These are phyloP conservation scores for Aspergillus transmontanensis DNA, from an alignment of 2,329 filamentous ascomycete genomes.

Conservation along the genomic window DNA sequence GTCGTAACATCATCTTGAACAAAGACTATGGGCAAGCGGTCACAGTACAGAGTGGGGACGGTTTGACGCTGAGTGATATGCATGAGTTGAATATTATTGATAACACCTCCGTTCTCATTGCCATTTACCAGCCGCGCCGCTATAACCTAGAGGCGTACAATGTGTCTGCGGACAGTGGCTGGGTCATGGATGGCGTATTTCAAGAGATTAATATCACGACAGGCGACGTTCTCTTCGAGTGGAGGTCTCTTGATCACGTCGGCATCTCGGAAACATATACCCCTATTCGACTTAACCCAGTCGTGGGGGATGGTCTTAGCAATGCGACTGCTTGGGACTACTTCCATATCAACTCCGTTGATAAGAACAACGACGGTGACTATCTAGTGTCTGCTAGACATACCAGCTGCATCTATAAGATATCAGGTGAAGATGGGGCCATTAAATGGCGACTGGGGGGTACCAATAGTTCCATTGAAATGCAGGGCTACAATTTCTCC, in stretches of 20 bases:
- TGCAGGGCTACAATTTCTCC: constrained; percentile 44
- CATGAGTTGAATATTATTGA: constrained; percentile 55
- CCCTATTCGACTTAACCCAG: constrained; percentile 45
- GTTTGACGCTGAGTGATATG: constrained; percentile 51
- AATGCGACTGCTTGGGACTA: constrained; percentile 50
- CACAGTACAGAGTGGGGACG: constrained; percentile 45
- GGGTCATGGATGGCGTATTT: constrained; percentile 56
- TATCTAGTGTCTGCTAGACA: constrained; percentile 47
- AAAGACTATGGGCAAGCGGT: constrained; percentile 51
- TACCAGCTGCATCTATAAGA: constrained; percentile 44
- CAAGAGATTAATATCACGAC: constrained; percentile 57
- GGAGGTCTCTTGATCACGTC: constrained; percentile 53
- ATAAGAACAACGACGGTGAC: constrained; percentile 44
- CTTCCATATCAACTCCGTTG: constrained; percentile 48
- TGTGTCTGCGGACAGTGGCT: constrained; percentile 48
- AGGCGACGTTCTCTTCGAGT: constrained; percentile 51
- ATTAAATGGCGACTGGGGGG: constrained; percentile 44
- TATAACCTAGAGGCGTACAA: constrained; percentile 51
- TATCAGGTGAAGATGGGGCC: constrained; percentile 42
- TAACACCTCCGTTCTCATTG: constrained; percentile 42
- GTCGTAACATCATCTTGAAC: constrained; percentile 57
- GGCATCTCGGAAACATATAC: constrained; percentile 52
- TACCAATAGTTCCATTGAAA: constrained; percentile 37
- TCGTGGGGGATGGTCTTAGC: constrained; percentile 50
- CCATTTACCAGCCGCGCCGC: constrained; percentile 44